Evolutionary conservation across 192 early-diverging fungal genomes (phyloP).

Genomic region (Dimargaris xerosporica): DNA sequence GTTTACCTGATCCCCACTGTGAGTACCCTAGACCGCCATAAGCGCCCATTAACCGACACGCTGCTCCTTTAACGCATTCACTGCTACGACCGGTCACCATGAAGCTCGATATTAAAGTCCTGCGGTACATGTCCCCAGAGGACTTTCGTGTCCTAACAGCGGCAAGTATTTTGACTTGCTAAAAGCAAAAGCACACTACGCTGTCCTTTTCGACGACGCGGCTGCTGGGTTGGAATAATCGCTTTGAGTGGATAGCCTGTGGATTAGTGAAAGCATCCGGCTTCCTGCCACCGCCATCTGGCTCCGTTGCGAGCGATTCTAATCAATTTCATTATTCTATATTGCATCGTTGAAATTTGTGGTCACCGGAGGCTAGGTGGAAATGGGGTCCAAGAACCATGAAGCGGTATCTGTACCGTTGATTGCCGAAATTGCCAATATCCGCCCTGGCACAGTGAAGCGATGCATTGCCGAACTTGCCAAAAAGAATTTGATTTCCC

Average conservation of each 20-base stretch:
- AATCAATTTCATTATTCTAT: background rate
- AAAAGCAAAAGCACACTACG: too few relatives aligned
- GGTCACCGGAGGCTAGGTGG: constrained; percentile 50
- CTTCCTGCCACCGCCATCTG: too few relatives aligned
- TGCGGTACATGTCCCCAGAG: constrained; percentile 86
- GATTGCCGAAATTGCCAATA: constrained; percentile 85
- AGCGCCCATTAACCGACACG: too few relatives aligned
- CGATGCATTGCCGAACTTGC: constrained; percentile 76
- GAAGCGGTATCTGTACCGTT: constrained; percentile 89
- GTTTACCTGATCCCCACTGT: too few relatives aligned
- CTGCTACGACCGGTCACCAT: constrained; percentile 26
- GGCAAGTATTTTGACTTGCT: too few relatives aligned
- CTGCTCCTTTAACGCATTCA: too few relatives aligned
- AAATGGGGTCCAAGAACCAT: constrained; percentile 98
- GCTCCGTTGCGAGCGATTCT: too few relatives aligned
- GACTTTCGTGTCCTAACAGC: constrained; percentile 95
- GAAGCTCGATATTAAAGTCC: constrained; percentile 88
- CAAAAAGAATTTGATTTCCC: constrained; percentile 78
- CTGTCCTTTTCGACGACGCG: too few relatives aligned
- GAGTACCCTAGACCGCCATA: too few relatives aligned
- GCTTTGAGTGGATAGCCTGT: too few relatives aligned
- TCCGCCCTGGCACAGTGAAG: constrained; percentile 71
- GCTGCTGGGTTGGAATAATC: too few relatives aligned
- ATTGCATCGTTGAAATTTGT: background rate
- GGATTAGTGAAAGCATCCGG: too few relatives aligned